These are phyloP conservation scores for Grigorovia jiainica DNA, from an alignment of 805 yeast species.

Conservation along the genomic window DNA sequence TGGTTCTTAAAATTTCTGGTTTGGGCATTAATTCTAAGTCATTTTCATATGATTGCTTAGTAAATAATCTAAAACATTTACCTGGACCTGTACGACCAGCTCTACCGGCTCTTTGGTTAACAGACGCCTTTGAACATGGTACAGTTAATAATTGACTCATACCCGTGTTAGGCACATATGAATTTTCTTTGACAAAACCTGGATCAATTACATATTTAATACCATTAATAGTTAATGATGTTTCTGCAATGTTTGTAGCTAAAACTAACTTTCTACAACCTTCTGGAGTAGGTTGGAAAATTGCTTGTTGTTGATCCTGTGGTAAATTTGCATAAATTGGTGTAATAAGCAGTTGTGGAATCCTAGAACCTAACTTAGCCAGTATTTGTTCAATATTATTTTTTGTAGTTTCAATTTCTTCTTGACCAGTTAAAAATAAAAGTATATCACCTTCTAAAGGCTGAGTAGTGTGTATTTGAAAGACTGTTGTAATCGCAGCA, in stretches of 20 bases:
- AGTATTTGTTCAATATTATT: constrained; percentile 62
- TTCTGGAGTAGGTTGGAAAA: constrained; percentile 81
- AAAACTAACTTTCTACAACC: constrained; percentile 76
- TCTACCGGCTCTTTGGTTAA: constrained; percentile 94
- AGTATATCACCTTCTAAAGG: constrained; percentile 71
- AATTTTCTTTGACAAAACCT: constrained; percentile 88
- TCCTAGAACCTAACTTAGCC: constrained; percentile 47
- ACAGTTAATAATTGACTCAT: constrained; percentile 80
- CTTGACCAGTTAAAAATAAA: constrained; percentile 92
- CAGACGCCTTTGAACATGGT: constrained; percentile 91
- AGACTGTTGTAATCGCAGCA: constrained; percentile 80
- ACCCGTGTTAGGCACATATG: constrained; percentile 77
- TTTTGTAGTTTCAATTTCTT: constrained; percentile 80
- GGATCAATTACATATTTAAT: constrained; percentile 89
- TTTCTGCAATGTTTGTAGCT: constrained; percentile 96
- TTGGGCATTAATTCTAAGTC: constrained; percentile 74
- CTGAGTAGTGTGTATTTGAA: constrained; percentile 66
- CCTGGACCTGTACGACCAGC: constrained; percentile 99
- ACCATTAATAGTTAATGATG: constrained; percentile 95
- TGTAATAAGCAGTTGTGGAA: constrained; percentile 57
- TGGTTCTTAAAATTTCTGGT: constrained; percentile 87
- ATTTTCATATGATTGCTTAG: constrained; percentile 57
- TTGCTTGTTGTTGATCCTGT: constrained; percentile 65
- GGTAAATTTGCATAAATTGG: constrained; percentile 92
- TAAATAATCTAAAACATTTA: constrained; percentile 80